Evolutionary conservation across 169 alveolate species (phyloP).

Genomic region (Theileria annulata): DNA sequence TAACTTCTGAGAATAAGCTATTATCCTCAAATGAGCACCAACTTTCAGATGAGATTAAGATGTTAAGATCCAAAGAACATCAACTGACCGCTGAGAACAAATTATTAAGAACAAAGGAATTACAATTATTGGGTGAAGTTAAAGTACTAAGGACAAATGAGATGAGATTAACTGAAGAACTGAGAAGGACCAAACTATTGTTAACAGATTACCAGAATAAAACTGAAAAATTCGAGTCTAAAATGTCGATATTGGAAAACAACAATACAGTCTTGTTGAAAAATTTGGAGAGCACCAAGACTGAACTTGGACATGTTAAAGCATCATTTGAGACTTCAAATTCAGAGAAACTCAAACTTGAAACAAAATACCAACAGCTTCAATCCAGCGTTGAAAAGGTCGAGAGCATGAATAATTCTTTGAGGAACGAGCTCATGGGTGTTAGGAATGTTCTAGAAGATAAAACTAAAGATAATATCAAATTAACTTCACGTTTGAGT

Average conservation of each 20-base stretch:
- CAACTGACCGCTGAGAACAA: slow-evolving; percentile 4
- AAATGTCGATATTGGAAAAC: slow-evolving; percentile 13
- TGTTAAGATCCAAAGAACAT: neutral
- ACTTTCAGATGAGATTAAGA: neutral
- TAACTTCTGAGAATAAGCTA: neutral
- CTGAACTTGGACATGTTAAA: slow-evolving; percentile 3
- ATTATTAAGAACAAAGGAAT: neutral
- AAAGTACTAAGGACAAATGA: neutral
- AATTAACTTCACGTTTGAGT: neutral
- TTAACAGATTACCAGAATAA: neutral
- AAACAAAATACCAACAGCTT: slow-evolving; percentile 20
- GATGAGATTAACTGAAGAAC: neutral
- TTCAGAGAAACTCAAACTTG: slow-evolving; percentile 20
- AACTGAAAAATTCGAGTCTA: slow-evolving; percentile 8
- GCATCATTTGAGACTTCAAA: neutral
- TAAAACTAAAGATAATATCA: neutral
- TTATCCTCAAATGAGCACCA: neutral
- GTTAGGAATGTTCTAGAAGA: slow-evolving; percentile 6
- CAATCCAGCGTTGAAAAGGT: slow-evolving; percentile 34
- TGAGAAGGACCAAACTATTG: neutral
- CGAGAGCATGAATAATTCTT: slow-evolving; percentile 17
- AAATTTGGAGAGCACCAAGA: slow-evolving; percentile 25
- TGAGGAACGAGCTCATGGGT: slow-evolving; percentile 12
- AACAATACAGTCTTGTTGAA: slow-evolving; percentile 17
- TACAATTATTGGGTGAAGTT: slow-evolving; percentile 9